phyloP scores from a whole-genome alignment of 176 grass and related monocot genomes.

The Oryza glumipatula region DNA sequence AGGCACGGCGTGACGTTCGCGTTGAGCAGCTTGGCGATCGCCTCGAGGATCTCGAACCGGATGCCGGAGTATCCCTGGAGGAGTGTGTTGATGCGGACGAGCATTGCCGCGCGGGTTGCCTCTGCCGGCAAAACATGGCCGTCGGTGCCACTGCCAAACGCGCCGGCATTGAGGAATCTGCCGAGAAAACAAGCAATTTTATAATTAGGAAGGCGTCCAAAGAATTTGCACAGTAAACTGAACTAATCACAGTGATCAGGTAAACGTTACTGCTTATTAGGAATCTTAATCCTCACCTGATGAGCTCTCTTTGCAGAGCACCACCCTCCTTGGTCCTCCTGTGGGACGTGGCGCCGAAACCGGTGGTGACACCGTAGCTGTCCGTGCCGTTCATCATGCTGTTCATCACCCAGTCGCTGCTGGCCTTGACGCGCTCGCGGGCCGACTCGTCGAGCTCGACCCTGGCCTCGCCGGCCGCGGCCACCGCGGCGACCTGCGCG shows the following conservation, averaged over 20 bases:
- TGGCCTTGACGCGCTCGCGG: constrained; percentile 49
- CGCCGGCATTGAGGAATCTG: constrained; percentile 57
- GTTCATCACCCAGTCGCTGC: constrained; percentile 70
- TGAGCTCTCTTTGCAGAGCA: constrained; percentile 66
- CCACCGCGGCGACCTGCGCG: constrained; percentile 53
- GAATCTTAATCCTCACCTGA: constrained; percentile 28
- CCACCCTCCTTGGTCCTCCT: constrained; percentile 60
- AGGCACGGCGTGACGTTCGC: constrained; percentile 50
- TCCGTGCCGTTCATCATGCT: constrained; percentile 61
- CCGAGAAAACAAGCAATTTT: neutral
- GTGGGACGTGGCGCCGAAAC: constrained; percentile 62
- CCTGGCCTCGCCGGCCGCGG: constrained; percentile 18
- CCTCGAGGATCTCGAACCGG: constrained; percentile 65
- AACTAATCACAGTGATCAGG: neutral
- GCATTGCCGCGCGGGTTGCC: constrained; percentile 57
- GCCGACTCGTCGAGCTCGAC: constrained; percentile 61
- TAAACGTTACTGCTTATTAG: neutral
- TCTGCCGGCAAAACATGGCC: constrained; percentile 42
- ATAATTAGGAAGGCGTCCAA: neutral
- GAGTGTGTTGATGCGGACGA: constrained; percentile 67
- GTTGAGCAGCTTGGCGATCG: constrained; percentile 54
- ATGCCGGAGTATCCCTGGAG: constrained; percentile 64
- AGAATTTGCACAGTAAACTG: neutral
- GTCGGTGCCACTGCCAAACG: constrained; percentile 41
- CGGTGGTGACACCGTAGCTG: constrained; percentile 70